These are phyloP conservation scores for Blastocystis sp. DNA, from an alignment of 352 stramenopile genomes.

Conservation along the genomic window DNA sequence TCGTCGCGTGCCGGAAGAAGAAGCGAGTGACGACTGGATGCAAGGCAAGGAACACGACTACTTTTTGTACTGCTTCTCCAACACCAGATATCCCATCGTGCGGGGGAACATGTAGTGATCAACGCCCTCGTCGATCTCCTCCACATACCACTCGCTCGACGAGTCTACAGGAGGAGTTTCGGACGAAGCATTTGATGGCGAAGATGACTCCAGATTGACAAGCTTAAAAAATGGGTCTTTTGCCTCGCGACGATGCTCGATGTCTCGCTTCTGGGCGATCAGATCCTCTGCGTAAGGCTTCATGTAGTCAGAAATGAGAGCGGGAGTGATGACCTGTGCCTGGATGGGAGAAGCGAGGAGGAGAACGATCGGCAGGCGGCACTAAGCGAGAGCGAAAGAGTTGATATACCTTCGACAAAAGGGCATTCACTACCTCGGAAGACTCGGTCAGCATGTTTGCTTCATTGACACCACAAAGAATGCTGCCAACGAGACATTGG, in stretches of 20 bases:
- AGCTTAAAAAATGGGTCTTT: background rate
- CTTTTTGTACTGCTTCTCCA: constrained; percentile 5
- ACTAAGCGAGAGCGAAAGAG: background rate
- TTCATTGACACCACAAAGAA: constrained; percentile 8
- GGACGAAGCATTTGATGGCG: background rate
- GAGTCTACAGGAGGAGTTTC: background rate
- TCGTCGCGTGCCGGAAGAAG: background rate
- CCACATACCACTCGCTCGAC: constrained; percentile 48
- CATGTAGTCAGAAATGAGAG: background rate
- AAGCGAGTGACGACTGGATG: background rate
- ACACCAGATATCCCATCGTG: constrained; percentile 34
- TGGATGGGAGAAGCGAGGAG: background rate
- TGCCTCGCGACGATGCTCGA: background rate
- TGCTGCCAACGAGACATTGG: background rate
- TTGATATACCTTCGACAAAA: background rate
- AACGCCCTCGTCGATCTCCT: constrained; percentile 3
- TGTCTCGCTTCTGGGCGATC: background rate
- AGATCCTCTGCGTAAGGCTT: background rate
- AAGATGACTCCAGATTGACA: background rate
- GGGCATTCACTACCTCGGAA: background rate
- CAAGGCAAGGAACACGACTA: background rate
- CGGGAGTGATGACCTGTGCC: background rate
- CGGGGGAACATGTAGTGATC: constrained; percentile 24
- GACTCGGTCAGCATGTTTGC: background rate
- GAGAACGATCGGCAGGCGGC: background rate